Evolutionary conservation across 768 basidiomycete species (phyloP).

Genomic region (Boletus reticulatus): DNA sequence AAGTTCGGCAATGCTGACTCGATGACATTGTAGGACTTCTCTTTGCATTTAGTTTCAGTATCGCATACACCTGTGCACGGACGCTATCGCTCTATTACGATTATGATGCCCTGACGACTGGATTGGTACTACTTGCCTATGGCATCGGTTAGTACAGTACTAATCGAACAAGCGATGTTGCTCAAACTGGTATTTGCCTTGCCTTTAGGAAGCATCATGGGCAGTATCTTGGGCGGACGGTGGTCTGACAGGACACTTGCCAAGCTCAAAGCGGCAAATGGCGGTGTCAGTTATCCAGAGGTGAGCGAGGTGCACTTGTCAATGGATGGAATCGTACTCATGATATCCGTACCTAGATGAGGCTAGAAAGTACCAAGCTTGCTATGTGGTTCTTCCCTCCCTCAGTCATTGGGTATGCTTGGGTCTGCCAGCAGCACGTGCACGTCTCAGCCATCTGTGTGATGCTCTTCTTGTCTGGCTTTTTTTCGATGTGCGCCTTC

Average conservation of each 20-base stretch:
- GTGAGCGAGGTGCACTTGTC: slow-evolving; percentile 33
- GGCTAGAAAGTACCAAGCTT: slow-evolving; percentile 61
- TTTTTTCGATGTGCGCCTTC: slow-evolving; percentile 63
- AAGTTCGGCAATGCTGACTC: background rate
- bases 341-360: slow-evolving; percentile 48
- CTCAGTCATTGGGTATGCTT: slow-evolving; percentile 68
- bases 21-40: slow-evolving; percentile 47
- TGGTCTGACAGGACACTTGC: slow-evolving; percentile 54
- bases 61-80: slow-evolving; percentile 73
- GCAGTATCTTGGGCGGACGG: slow-evolving; percentile 59
- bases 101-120: slow-evolving; percentile 71
- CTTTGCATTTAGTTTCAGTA: slow-evolving; percentile 68
- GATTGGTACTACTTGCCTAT: slow-evolving; percentile 73
- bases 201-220: slow-evolving; percentile 43
- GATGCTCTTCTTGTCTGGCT: slow-evolving; percentile 71
- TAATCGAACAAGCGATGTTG: background rate
- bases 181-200: background rate
- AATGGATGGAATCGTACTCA: background rate
- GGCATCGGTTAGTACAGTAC: slow-evolving; percentile 52
- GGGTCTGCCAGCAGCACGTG: slow-evolving; percentile 65
- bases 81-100: slow-evolving; percentile 64
- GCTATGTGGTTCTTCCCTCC: slow-evolving; percentile 56
- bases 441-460: slow-evolving; percentile 71
- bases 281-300: slow-evolving; percentile 60
- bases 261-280: slow-evolving; percentile 46